phyloP scores from a whole-genome alignment of 352 stramenopile species.

The Globisporangium iwayamae region DNA sequence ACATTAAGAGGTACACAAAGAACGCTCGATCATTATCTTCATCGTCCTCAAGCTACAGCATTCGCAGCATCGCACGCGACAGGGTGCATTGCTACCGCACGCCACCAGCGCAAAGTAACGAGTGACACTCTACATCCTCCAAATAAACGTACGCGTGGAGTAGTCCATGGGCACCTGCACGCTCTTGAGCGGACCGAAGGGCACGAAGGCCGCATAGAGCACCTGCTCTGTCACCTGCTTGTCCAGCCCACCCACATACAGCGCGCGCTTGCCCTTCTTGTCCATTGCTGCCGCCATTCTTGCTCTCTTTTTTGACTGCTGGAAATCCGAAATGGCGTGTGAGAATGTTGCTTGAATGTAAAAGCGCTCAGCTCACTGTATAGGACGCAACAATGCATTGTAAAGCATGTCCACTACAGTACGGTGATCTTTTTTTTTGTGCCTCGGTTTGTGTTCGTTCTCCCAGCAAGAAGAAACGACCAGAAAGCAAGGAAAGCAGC shows the following conservation, averaged over 20 bases:
- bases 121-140: neutral
- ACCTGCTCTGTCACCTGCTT: conserved; percentile 84
- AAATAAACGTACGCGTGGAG: conserved; percentile 48
- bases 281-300: conserved; percentile 24
- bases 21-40: neutral
- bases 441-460: conserved; percentile 2
- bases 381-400: neutral
- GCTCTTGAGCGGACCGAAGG: conserved; percentile 77
- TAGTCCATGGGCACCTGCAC: conserved; percentile 79
- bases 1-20: neutral
- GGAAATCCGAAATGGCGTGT: neutral
- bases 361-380: neutral
- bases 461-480: conserved; percentile 11
- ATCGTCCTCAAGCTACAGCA: neutral
- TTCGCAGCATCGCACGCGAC: neutral
- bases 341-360: conserved; percentile 8
- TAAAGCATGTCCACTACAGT: neutral
- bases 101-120: neutral
- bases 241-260: conserved; percentile 91
- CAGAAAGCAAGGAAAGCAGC: conserved; percentile 13
- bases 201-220: conserved; percentile 83
- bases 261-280: conserved; percentile 58
- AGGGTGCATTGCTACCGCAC: neutral
- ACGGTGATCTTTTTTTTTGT: conserved; percentile 19
- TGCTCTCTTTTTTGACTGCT: neutral